Base-by-base conservation (phyloP, 331 rosid species). In the Malus hybrid region DNA sequence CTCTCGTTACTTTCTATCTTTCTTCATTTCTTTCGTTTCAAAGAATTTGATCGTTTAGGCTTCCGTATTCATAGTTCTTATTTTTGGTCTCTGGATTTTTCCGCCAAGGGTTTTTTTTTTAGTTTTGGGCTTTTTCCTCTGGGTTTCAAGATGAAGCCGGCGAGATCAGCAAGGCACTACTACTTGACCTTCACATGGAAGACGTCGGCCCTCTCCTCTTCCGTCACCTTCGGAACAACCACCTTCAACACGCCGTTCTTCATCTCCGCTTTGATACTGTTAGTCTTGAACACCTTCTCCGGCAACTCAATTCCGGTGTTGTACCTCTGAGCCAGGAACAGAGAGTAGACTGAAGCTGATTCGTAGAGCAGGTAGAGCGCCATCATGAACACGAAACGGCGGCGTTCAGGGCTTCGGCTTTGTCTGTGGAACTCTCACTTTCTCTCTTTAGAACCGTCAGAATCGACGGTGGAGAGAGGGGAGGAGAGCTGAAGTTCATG, bases 251-350 rank as follows among this genome's bases (percentile, higher is more conserved):
- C 93, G 3, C 93, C 95, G 27, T 91, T 90, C 76, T 90, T 91
- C 93, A 93, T 93, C 90, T 90, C 97, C 15, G 95, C 98, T 36
- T 78, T 91, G 63, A 93, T 85, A 4, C 76, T 60, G 10, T 90
- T 89, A 1, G 80, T 52, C 85, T 83, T 76, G 78, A 85, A 91
- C 6, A 91, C 70, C 63, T 82, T 91, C 6, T 82, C 88, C 5
- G 93, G 96, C 67, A 93, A 68, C 32, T 86, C 96, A 6, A 93
- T 71, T 70, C 93, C 64, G 67, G 90, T 90, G 0, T 86, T 56
- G 79, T 80, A 91, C 66, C 89, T 83, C 59, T 94, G 90, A 60
- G 90, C 96, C 12, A 81, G 90, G 36, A 94, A 81, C 8, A 94
- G 83, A 16, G 92, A 88, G 57, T 88, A 94, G 6, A 97, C 98